Conservation (phyloP, 2,329 filamentous ascomycete species). For the Teratosphaeria nubilosa region DNA sequence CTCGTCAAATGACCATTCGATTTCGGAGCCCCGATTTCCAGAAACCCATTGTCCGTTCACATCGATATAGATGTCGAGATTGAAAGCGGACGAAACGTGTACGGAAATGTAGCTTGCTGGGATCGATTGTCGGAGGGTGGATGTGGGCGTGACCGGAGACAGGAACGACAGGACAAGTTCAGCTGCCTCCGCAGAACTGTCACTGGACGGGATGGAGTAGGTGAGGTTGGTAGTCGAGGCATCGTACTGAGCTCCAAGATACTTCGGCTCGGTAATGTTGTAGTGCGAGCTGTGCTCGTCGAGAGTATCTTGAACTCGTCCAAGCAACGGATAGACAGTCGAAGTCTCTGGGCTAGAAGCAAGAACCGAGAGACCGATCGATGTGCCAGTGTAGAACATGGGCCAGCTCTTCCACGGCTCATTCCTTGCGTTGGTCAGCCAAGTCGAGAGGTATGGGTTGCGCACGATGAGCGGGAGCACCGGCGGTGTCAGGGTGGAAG, state of each 20-base stretch:
- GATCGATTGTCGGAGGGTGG: constrained; percentile 67
- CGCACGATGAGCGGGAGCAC: constrained; percentile 42
- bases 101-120: constrained; percentile 74
- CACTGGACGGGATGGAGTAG: constrained; percentile 46
- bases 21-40: constrained; percentile 57
- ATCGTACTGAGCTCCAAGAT: constrained; percentile 54
- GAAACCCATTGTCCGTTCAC: constrained; percentile 64
- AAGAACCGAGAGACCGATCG: constrained; percentile 51
- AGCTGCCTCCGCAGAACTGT: constrained; percentile 25
- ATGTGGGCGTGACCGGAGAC: constrained; percentile 71
- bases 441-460: constrained; percentile 43
- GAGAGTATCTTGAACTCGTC: constrained; percentile 56
- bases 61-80: constrained; percentile 39
- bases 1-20: constrained; percentile 55
- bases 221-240: constrained; percentile 61
- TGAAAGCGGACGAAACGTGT: constrained; percentile 54
- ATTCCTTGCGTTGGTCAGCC: constrained; percentile 56
- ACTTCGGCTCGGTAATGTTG: constrained; percentile 48
- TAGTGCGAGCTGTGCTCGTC: constrained; percentile 38
- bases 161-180: constrained; percentile 57
- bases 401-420: constrained; percentile 77
- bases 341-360: constrained; percentile 51
- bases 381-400: constrained; percentile 69
- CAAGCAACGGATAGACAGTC: constrained; percentile 54
- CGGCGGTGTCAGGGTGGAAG: constrained; percentile 46